Evolutionary conservation across 805 yeast species (phyloP).

Genomic region (Teunomyces atbi): DNA sequence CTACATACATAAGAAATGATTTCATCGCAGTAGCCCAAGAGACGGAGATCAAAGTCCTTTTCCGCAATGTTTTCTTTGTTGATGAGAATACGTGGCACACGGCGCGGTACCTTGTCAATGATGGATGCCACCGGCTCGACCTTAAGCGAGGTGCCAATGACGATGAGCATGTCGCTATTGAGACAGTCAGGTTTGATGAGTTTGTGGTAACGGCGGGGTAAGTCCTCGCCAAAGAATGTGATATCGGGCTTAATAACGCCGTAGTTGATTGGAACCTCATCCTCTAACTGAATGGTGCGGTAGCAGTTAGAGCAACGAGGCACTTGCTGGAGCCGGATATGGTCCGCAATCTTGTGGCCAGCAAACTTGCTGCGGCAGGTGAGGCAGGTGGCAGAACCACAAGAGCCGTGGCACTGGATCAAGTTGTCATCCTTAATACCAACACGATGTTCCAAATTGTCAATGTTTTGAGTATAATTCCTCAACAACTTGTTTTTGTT

Average conservation of each 20-base stretch:
- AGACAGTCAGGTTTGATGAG: conserved; percentile 49
- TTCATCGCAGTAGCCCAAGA: conserved; percentile 43
- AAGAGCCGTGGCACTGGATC: conserved; percentile 83
- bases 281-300: conserved; percentile 21
- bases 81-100: conserved; percentile 38
- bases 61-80: conserved; percentile 37
- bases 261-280: conserved; percentile 22
- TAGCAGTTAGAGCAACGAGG: conserved; percentile 55
- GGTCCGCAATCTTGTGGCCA: conserved; percentile 46
- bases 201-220: conserved; percentile 45
- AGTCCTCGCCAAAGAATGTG: conserved; percentile 75
- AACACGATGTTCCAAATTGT: conserved; percentile 48
- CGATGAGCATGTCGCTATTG: conserved; percentile 73
- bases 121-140: conserved; percentile 52
- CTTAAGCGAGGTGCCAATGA: conserved; percentile 82
- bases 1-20: conserved; percentile 34
- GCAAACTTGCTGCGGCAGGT: conserved; percentile 63
- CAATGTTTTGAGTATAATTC: conserved; percentile 46
- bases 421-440: conserved; percentile 52
- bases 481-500: conserved; percentile 36
- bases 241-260: conserved; percentile 85
- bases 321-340: conserved; percentile 45
- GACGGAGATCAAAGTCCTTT: conserved; percentile 38
- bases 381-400: conserved; percentile 69
- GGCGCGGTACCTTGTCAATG: conserved; percentile 30